These are phyloP conservation scores for Boletus smithii DNA, from an alignment of 1,284 basidiomycete genomes.

Conservation along the genomic window DNA sequence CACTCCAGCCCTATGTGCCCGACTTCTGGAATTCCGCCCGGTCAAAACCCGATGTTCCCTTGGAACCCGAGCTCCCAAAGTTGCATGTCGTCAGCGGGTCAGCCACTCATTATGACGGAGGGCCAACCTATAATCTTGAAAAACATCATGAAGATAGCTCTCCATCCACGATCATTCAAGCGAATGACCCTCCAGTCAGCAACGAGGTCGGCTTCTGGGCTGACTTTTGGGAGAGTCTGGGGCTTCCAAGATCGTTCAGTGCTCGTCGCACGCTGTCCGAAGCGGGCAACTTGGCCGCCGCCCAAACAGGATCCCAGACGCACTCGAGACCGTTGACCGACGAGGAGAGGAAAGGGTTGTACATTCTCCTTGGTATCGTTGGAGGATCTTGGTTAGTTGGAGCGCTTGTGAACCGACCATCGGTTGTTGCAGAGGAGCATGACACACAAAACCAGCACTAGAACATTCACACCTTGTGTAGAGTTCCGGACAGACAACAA, in stretches of 20 bases:
- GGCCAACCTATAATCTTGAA: slow-evolving; percentile 61
- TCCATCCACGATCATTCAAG: slow-evolving; percentile 7
- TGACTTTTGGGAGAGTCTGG: slow-evolving; percentile 39
- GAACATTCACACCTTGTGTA: slow-evolving; percentile 1
- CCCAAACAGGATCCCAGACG: slow-evolving; percentile 11
- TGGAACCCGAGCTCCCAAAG: slow-evolving; percentile 48
- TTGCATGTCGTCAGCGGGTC: slow-evolving; percentile 70
- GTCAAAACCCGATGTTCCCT: slow-evolving; percentile 31
- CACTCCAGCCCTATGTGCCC: slow-evolving; percentile 66
- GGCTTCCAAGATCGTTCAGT: slow-evolving; percentile 35
- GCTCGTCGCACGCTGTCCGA: slow-evolving; percentile 14
- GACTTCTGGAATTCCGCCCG: slow-evolving; percentile 68
- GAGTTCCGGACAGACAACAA: too few species aligned
- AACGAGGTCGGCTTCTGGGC: slow-evolving; percentile 25
- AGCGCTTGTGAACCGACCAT: slow-evolving; percentile 36
- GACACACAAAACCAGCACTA: slow-evolving; percentile 10
- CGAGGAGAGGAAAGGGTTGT: slow-evolving; percentile 54
- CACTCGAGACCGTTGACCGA: slow-evolving; percentile 43
- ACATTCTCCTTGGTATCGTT: slow-evolving; percentile 51
- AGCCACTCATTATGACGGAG: slow-evolving; percentile 59
- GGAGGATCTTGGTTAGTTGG: slow-evolving; percentile 52
- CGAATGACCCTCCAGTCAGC: slow-evolving; percentile 11
- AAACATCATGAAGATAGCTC: slow-evolving; percentile 15
- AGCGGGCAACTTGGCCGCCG: slow-evolving; percentile 3
- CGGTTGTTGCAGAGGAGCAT: slow-evolving; percentile 23